phyloP scores from a whole-genome alignment of 2,329 filamentous ascomycete species.

The Penicillium vulpinum region DNA sequence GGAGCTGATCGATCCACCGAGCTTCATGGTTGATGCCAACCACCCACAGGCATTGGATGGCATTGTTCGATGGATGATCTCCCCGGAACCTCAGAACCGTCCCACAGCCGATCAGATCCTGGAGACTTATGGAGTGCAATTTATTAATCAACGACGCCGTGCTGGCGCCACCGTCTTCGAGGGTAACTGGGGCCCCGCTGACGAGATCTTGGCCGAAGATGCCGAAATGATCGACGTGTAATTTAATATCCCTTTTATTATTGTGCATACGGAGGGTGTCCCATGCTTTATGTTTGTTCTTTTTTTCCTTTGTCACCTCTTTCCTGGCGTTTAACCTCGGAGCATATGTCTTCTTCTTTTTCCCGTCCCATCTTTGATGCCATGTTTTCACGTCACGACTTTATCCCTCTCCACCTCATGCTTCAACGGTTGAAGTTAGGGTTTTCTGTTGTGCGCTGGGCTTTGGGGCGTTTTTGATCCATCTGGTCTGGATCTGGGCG shows the following conservation, averaged over 20 bases:
- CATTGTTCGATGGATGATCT: slow-evolving; percentile 85
- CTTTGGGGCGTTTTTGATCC: slow-evolving; percentile 7
- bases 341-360: slow-evolving; percentile 21
- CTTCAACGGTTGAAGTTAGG: slow-evolving; percentile 16
- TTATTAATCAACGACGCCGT: slow-evolving; percentile 74
- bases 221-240: slow-evolving; percentile 65
- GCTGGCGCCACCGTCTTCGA: slow-evolving; percentile 94
- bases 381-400: slow-evolving; percentile 23
- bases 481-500: neutral
- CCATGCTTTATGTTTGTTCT: slow-evolving; percentile 14
- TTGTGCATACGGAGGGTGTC: slow-evolving; percentile 39
- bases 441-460: slow-evolving; percentile 7
- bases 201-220: slow-evolving; percentile 59
- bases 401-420: slow-evolving; percentile 5
- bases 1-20: slow-evolving; percentile 69
- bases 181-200: slow-evolving; percentile 87
- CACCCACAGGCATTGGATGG: slow-evolving; percentile 76
- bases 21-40: slow-evolving; percentile 80
- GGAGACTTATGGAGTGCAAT: slow-evolving; percentile 70
- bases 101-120: slow-evolving; percentile 75
- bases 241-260: slow-evolving; percentile 28
- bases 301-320: slow-evolving; percentile 25
- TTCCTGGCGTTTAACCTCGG: slow-evolving; percentile 19
- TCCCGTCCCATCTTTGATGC: slow-evolving; percentile 19
- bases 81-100: slow-evolving; percentile 69